Base-by-base conservation (phyloP, 2,329 filamentous ascomycete genomes). In the Xenosphaeropsis pyriputrescens region DNA sequence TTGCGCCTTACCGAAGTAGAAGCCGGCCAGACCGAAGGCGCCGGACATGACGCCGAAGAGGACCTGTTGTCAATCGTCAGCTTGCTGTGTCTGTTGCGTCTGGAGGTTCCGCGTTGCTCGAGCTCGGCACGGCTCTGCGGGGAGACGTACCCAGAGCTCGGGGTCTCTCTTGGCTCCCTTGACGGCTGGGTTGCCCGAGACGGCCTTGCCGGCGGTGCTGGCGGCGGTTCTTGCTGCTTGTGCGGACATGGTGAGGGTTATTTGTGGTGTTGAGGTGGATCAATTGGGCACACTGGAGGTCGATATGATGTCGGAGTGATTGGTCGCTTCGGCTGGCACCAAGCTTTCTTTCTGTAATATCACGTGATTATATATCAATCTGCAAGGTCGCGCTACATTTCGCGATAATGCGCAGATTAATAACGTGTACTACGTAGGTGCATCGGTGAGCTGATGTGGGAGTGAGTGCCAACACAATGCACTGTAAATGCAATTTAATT, bases 41-140 rank as follows among this genome's bases (percentile, higher is more conserved):
- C 79, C 79, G 53, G 81, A 78, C 85, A 96, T 94, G 60, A 96
- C 79, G 56, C 76, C 84, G 47, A 88, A 74, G 48, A 98, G 81
- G 56, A 96, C 77, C 91, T 96, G 35, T 15, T 18, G 4, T 32
- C 30, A 32, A 32, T 32, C 30, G 30, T 32, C 15, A 7, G 8
- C 7, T 14, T 14, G 11, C 13, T 19, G 19, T 16, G 19, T 37
- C 9, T 17, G 34, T 36, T 36, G 31, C 32, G 35, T 37, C 30
- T 38, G 19, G 16, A 33, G 18, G n/a, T 13, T n/a, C 37, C 30
- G 15, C 32, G 16, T 18, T 7, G 36, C 15, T 39, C 29, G 34
- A n/a, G 14, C 19, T 12, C 26, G 19, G 16, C 22, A 12, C 26
- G 18, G 26, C n/a, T 32, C 12, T 6, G 26, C 15, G 37, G 16